A percentile compares a stretch with the other conserved stretches of the same genome.
These are phyloP conservation scores for Aspergillus pseudoterreus DNA, from an alignment of 2,329 filamentous ascomycete species.

Conservation along the genomic window DNA sequence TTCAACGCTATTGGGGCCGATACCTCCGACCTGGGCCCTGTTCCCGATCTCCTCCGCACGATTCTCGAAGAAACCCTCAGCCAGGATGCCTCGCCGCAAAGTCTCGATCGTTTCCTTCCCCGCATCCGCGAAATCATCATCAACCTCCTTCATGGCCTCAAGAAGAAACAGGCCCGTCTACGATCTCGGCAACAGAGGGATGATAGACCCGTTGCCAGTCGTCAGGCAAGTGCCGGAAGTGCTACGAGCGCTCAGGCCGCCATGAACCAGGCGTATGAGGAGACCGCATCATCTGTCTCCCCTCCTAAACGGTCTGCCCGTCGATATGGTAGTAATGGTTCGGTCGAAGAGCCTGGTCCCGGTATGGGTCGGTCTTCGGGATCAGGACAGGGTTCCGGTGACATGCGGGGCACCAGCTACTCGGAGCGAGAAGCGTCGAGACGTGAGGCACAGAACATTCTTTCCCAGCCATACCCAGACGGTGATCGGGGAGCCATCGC, in stretches of 20 bases:
- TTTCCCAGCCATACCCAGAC: constrained; percentile 63
- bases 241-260: constrained; percentile 41
- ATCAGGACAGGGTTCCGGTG: constrained; percentile 19
- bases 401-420: constrained; percentile 27
- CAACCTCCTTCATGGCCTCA: constrained; percentile 89
- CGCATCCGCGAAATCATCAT: constrained; percentile 98
- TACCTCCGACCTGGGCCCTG: constrained; percentile 87
- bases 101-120: constrained; percentile 88
- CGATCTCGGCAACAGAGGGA: constrained; percentile 54
- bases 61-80: constrained; percentile 95
- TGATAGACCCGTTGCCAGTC: constrained; percentile 38
- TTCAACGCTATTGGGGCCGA: constrained; percentile 97
- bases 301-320: constrained; percentile 34
- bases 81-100: constrained; percentile 91
- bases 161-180: constrained; percentile 92
- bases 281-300: constrained; percentile 27
- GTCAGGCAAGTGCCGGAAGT: constrained; percentile 47
- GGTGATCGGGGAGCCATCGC: constrained; percentile 41
- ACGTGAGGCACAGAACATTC: constrained; percentile 35
- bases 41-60: constrained; percentile 81
- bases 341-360: constrained; percentile 30
- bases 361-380: constrained; percentile 26
- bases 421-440: constrained; percentile 39
- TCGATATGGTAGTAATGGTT: constrained; percentile 38
- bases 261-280: constrained; percentile 45